These are phyloP conservation scores for Phragmites australis DNA, from an alignment of 176 grass and related monocot species.

Conservation along the genomic window DNA sequence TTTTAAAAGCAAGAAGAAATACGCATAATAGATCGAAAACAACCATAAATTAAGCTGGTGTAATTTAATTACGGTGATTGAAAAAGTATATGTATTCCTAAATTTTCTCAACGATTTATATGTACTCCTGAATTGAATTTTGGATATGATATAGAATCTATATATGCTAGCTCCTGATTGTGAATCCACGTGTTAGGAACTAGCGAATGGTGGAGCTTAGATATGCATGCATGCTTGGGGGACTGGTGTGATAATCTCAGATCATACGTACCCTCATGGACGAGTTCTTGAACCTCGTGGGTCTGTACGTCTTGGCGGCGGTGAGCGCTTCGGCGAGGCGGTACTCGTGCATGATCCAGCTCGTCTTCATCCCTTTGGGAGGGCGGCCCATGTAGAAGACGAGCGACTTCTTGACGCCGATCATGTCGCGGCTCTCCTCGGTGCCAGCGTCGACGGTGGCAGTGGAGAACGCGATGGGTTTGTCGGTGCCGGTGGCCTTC, in stretches of 20 bases:
- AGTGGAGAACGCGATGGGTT: conserved; percentile 33
- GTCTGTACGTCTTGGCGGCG: conserved; percentile 29
- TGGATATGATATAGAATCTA: background rate
- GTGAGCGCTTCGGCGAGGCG: conserved; percentile 55
- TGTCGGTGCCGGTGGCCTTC: conserved; percentile 45
- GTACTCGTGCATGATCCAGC: conserved; percentile 99
- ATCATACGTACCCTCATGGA: conserved; percentile 49
- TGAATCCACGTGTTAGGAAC: background rate
- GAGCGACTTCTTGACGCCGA: conserved; percentile 58
- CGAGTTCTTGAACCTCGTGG: conserved; percentile 1
- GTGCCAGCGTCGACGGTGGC: no score
- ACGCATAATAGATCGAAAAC: background rate
- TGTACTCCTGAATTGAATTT: background rate
- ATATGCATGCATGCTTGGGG: no score
- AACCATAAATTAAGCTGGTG: no score
- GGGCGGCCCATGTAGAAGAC: conserved; percentile 53
- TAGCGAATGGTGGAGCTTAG: no score
- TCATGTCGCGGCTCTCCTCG: background rate
- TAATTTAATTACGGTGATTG: no score
- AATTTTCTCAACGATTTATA: background rate
- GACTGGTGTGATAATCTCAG: no score
- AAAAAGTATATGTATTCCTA: no score
- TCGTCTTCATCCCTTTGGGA: conserved; percentile 78
- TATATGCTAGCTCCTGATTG: background rate
- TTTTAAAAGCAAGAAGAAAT: background rate